Evolutionary conservation across 768 basidiomycete species (phyloP).

Genomic region (Leccinum olivaceopallidum): DNA sequence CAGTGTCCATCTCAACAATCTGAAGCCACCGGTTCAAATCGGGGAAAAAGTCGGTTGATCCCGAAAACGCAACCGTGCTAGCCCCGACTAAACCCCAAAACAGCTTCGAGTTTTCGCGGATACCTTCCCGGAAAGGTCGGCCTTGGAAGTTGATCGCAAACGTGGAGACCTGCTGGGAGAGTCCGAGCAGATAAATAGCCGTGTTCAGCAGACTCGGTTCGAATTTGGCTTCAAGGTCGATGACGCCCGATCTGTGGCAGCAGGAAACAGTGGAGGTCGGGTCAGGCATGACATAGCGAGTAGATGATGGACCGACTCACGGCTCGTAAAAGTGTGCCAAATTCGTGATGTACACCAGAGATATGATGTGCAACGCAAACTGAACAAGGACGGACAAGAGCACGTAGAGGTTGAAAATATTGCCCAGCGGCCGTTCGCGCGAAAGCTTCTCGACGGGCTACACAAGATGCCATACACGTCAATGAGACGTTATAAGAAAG

Average conservation of each 20-base stretch:
- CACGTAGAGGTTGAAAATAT: constrained; percentile 97
- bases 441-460: constrained; percentile 98
- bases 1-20: constrained; percentile 83
- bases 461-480: constrained; percentile 39
- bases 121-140: constrained; percentile 97
- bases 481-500: background rate
- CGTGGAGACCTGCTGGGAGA: constrained; percentile 98
- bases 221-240: constrained; percentile 96
- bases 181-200: constrained; percentile 91
- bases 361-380: constrained; percentile 89
- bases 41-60: constrained; percentile 92
- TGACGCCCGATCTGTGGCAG: constrained; percentile 56
- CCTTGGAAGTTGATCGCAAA: constrained; percentile 99
- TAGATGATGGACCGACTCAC: constrained; percentile 44
- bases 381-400: constrained; percentile 88
- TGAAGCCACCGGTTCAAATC: constrained; percentile 97
- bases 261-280: background rate
- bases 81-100: constrained; percentile 93
- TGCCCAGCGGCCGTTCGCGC: constrained; percentile 87
- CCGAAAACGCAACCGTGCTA: constrained; percentile 87
- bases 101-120: constrained; percentile 91
- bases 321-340: constrained; percentile 76
- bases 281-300: background rate
- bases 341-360: constrained; percentile 91
- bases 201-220: constrained; percentile 95